Conservation (phyloP, 768 basidiomycete genomes). For the Coprinopsis sp. region DNA sequence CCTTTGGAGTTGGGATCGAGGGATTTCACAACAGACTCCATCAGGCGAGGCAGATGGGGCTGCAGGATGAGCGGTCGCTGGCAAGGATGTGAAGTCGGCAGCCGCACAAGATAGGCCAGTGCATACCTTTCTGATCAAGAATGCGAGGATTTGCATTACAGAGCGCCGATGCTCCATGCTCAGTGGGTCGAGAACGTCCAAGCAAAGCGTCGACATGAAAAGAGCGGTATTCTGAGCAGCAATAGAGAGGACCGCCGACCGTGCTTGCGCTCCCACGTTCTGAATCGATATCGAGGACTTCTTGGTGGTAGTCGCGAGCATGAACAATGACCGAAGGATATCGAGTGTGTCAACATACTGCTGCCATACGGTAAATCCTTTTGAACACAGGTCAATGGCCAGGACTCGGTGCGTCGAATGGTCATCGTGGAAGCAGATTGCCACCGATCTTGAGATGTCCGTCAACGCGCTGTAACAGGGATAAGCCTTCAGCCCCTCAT, state of each 20-base stretch:
- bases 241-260: constrained; percentile 79
- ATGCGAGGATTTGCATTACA: constrained; percentile 90
- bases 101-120: not conserved
- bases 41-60: constrained; percentile 75
- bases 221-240: constrained; percentile 78
- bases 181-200: constrained; percentile 81
- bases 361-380: constrained; percentile 94
- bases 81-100: not conserved
- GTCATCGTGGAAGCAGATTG: constrained; percentile 72
- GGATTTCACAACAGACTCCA: constrained; percentile 95
- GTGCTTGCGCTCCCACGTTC: constrained; percentile 72
- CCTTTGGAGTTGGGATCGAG: constrained; percentile 83
- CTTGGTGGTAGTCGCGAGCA: constrained; percentile 64
- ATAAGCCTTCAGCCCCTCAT: constrained; percentile 1
- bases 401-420: constrained; percentile 60
- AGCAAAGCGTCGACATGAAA: constrained; percentile 90
- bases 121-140: constrained; percentile 82
- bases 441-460: constrained; percentile 81
- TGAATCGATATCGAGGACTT: constrained; percentile 68
- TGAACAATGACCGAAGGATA: constrained; percentile 79
- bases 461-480: constrained; percentile 56
- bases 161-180: constrained; percentile 76
- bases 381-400: constrained; percentile 85
- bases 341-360: constrained; percentile 88
- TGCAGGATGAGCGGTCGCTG: constrained; percentile 84